Base-by-base conservation (phyloP, 2,329 filamentous ascomycete species). In the Trichoderma sp. region DNA sequence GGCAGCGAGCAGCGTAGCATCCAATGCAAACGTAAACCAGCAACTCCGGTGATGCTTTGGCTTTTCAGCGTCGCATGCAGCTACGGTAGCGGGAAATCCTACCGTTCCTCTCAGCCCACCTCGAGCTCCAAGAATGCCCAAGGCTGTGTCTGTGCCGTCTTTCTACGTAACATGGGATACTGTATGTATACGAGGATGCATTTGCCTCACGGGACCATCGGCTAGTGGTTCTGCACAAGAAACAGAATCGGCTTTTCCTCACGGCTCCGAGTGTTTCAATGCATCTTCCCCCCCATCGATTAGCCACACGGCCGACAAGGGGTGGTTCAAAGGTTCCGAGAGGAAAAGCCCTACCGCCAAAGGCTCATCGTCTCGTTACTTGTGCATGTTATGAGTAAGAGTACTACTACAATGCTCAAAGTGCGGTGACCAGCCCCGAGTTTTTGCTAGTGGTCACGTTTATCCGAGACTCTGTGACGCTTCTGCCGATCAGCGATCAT, bases 401-500 rank as follows among this genome's bases (percentile, higher is more conserved):
- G 35, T 10, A 37, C 34, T n/a, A n/a, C 37, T 12, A 19, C 29
- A 32, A 2, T 8, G 22, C n/a, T 25, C 52, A 34, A 34, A 32
- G 29, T 54, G 61, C 50, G 35, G 22, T 53, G 34, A 42, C 61
- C 42, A 19, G 34, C 60, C 39, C 37, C 25, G 29, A n/a, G 42
- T 17, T 15, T 19, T n/a, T 27, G 22, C 37, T 39, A 32, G 52
- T 45, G 54, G 65, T 61, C 65, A 67, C 65, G 57, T 61, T 67
- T 53, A 52, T 39, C 50, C 32, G 37, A 52, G 42, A 53, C 57
- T 45, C 53, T 64, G 53, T 56, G 53, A 39, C 29, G 17, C 42
- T 35, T 57, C 17, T 58, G 59, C 56, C 59, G 66, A 68, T 68
- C 60, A 68, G 22, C 25, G 60, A 60, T 65, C 53, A 59, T 60